Conservation (phyloP, 176 grass and related monocot species). For the Triticum timopheevii region DNA sequence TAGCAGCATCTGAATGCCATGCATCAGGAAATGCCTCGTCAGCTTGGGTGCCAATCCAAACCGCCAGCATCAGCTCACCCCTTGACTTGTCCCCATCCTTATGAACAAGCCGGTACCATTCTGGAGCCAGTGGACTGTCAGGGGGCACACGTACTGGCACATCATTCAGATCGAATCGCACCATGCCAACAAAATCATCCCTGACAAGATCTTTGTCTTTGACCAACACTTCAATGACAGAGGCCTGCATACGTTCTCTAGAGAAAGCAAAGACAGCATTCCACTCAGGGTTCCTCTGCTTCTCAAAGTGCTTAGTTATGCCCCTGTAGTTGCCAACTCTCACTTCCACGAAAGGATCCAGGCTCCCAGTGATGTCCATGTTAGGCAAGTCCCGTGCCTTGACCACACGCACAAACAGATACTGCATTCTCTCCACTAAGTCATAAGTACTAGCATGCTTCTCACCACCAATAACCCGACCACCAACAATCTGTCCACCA, state of each 20-base stretch:
- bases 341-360: slow-evolving; percentile 95
- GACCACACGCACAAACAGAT: slow-evolving; percentile 97
- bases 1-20: slow-evolving; percentile 79
- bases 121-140: slow-evolving; percentile 91
- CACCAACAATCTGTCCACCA: slow-evolving; percentile 91
- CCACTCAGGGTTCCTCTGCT: slow-evolving; percentile 90
- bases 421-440: slow-evolving; percentile 95
- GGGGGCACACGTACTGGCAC: slow-evolving; percentile 85
- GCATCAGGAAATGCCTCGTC: slow-evolving; percentile 98
- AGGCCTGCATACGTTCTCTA: slow-evolving; percentile 84
- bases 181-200: slow-evolving; percentile 89
- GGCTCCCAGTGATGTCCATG: slow-evolving; percentile 85
- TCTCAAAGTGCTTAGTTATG: slow-evolving; percentile 90
- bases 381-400: slow-evolving; percentile 86
- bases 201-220: slow-evolving; percentile 91
- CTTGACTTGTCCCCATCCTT: slow-evolving; percentile 76
- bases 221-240: slow-evolving; percentile 77
- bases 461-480: slow-evolving; percentile 77
- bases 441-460: slow-evolving; percentile 91
- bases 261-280: slow-evolving; percentile 98
- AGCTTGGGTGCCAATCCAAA: slow-evolving; percentile 98
- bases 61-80: slow-evolving; percentile 97
- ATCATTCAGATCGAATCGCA: slow-evolving; percentile 91
- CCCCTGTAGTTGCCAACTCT: slow-evolving; percentile 92
- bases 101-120: slow-evolving; percentile 88